Conservation (phyloP, 768 basidiomycete species). For the Serpula lacrymans region DNA sequence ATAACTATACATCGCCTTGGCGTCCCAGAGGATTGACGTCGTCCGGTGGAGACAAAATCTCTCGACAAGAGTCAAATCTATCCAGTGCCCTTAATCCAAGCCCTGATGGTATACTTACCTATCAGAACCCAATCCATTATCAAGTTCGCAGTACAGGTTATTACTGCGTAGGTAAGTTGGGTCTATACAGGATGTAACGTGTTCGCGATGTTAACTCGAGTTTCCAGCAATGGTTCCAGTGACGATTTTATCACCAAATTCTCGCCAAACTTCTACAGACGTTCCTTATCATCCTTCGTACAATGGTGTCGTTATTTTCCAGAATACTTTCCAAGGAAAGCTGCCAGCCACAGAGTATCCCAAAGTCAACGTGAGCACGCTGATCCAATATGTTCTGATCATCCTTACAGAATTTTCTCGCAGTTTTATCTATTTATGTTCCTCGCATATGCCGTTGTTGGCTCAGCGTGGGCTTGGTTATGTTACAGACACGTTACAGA, state of each 20-base stretch:
- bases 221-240: conserved; percentile 80
- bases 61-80: conserved; percentile 20
- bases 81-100: conserved; percentile 39
- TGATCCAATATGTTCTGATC: background rate
- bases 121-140: conserved; percentile 77
- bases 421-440: conserved; percentile 90
- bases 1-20: conserved; percentile 50
- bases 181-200: conserved; percentile 1
- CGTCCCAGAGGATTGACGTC: conserved; percentile 31
- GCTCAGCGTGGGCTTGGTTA: conserved; percentile 73
- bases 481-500: conserved; percentile 81
- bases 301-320: conserved; percentile 76
- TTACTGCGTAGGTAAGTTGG: conserved; percentile 86
- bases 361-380: conserved; percentile 79
- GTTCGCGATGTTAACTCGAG: conserved; percentile 6
- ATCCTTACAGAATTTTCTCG: background rate
- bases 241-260: conserved; percentile 54
- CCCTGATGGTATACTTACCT: conserved; percentile 48
- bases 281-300: conserved; percentile 73
- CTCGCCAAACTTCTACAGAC: conserved; percentile 43
- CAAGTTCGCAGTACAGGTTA: conserved; percentile 85
- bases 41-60: conserved; percentile 6
- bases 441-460: conserved; percentile 70
- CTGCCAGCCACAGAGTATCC: conserved; percentile 94
- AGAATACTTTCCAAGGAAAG: conserved; percentile 84